phyloP scores from a whole-genome alignment of 1,284 basidiomycete species.

The Ustilago tritici region DNA sequence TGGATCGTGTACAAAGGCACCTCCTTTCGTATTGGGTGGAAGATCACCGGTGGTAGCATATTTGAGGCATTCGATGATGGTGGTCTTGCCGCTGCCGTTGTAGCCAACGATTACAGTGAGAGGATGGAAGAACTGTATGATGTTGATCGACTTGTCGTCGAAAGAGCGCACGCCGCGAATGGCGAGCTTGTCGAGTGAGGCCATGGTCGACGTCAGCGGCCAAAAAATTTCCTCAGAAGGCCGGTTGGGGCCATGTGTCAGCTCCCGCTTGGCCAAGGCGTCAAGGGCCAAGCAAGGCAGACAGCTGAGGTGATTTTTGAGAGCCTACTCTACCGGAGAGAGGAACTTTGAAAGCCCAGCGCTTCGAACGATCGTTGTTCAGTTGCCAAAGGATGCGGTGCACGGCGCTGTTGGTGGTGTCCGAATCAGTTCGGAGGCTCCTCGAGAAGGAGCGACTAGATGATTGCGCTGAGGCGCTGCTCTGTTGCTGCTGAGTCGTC shows the following conservation, averaged over 20 bases:
- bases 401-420: not conserved
- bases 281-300: no score
- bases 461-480: not conserved
- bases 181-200: conserved; percentile 68
- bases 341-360: not conserved
- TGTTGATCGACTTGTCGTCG: conserved; percentile 86
- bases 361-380: not conserved
- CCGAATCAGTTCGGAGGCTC: not conserved
- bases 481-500: conserved; percentile 20
- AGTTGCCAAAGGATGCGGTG: not conserved
- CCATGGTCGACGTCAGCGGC: conserved; percentile 38
- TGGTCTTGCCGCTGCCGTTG: conserved; percentile 99
- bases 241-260: no score
- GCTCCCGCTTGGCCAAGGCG: no score
- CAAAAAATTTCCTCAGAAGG: no score
- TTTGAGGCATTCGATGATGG: conserved; percentile 98
- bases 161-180: conserved; percentile 71
- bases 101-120: conserved; percentile 99
- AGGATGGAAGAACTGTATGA: conserved; percentile 97
- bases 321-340: not conserved
- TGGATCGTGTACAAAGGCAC: conserved; percentile 97
- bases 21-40: conserved; percentile 96
- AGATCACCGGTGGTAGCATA: conserved; percentile 98
- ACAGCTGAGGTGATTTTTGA: no score
- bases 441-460: not conserved